Conservation (phyloP, 1,139 yeast genomes). For the Hyphopichia pseudoburtonii region DNA sequence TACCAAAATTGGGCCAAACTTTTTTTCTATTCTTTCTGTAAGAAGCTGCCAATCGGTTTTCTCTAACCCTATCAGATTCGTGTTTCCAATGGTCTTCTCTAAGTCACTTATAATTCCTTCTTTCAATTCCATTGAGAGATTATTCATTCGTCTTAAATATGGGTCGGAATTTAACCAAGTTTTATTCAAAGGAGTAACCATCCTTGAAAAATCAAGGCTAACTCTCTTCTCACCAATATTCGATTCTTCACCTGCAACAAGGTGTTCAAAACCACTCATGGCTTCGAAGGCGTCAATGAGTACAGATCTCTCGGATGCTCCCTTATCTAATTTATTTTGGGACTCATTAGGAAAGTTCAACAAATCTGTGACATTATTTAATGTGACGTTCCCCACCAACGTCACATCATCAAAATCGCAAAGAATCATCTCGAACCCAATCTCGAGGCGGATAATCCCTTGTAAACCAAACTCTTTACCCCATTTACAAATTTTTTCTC, state of each 20-base stretch:
- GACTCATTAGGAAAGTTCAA: conserved; percentile 32
- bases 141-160: conserved; percentile 43
- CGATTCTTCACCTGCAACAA: conserved; percentile 39
- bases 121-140: conserved; percentile 30
- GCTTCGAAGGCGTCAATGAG: conserved; percentile 22
- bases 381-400: conserved; percentile 41
- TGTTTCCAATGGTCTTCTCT: conserved; percentile 29
- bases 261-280: conserved; percentile 40
- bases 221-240: conserved; percentile 48
- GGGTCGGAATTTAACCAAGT: conserved; percentile 48
- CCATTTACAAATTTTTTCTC: conserved; percentile 52
- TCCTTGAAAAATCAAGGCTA: conserved; percentile 46
- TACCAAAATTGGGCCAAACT: conserved; percentile 48
- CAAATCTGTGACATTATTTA: conserved; percentile 32
- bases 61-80: no score
- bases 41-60: conserved; percentile 55
- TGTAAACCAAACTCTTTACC: conserved; percentile 48
- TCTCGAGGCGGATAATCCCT: conserved; percentile 53
- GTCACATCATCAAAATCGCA: conserved; percentile 49
- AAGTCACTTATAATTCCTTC: conserved; percentile 33
- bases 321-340: conserved; percentile 5
- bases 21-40: conserved; percentile 43
- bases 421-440: conserved; percentile 54
- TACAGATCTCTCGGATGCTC: conserved; percentile 19
- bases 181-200: conserved; percentile 50